Conservation (phyloP, 768 basidiomycete genomes). For the Pleurotus citrinopileatus region DNA sequence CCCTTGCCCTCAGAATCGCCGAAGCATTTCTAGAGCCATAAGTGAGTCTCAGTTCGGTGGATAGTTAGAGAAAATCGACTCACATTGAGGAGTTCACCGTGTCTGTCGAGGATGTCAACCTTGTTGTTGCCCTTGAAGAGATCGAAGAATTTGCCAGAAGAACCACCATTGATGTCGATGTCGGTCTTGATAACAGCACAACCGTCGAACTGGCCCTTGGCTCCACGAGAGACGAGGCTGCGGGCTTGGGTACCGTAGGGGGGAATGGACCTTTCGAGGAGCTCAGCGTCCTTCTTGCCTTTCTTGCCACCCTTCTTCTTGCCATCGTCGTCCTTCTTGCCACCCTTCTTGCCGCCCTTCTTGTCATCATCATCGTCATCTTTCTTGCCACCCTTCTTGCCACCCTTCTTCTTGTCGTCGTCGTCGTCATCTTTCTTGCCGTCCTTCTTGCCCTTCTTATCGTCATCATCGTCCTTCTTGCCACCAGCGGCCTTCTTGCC, state of each 20-base stretch:
- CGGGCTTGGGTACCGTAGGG: slow-evolving; percentile 1
- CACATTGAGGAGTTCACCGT: slow-evolving; percentile 5
- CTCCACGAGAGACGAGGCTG: background rate
- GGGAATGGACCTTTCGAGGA: background rate
- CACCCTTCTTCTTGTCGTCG: background rate
- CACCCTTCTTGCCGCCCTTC: background rate
- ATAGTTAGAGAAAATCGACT: background rate
- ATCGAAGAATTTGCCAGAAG: slow-evolving; percentile 3
- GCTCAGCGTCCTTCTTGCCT: slow-evolving; percentile 4
- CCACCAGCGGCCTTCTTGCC: background rate
- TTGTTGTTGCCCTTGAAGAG: slow-evolving; percentile 8
- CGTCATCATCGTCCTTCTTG: no score
- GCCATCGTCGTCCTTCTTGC: background rate
- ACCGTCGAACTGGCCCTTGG: slow-evolving; percentile 1
- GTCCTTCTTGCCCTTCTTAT: slow-evolving; percentile 1
- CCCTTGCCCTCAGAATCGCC: background rate
- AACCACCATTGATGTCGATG: slow-evolving; percentile 7
- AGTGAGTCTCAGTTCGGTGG: background rate
- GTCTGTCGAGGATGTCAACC: slow-evolving; percentile 2
- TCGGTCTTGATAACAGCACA: slow-evolving; percentile 1
- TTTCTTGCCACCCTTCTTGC: background rate
- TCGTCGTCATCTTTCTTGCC: slow-evolving; percentile 1
- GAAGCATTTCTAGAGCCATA: background rate
- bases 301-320: background rate
- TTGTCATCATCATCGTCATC: background rate